Evolutionary conservation across 2,329 filamentous ascomycete species (phyloP), one percentile per base, ranked within the genome.

Genomic region (Calonectria honghensis): DNA sequence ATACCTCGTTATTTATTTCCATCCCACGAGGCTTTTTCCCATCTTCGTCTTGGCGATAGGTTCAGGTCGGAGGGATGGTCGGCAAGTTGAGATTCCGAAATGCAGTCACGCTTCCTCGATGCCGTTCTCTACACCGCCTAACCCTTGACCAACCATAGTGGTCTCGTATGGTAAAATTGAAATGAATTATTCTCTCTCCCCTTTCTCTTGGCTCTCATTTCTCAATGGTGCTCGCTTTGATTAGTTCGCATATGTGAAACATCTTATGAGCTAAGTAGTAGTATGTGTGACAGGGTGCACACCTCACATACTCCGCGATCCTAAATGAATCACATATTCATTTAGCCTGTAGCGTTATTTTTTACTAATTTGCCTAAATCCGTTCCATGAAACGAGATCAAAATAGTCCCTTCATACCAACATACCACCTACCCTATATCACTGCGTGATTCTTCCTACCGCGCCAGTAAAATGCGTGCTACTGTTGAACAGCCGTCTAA

Each of bases 111-210:
- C 45, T 9, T n/a, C 20, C 10, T 1, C 3, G 45, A 10, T 6
- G 41, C n/a, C n/a, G 24, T 5, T 24, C 45, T 10, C 45, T 13
- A 11, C 45, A 48, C 41, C 4, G n/a, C n/a, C n/a, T 10, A n/a
- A 4, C 9, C 11, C 45, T 48, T 2, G 4, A 24, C 5, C 9
- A 6, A n/a, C 20, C 1, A 1, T 4, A n/a, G 9, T 6, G 1
- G n/a, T 24, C 13, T 5, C n/a, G 13, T n/a, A 13, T 24, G 20
- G 24, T 13, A 10, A 48, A 13, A 1, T 4, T 13, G 11, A 2
- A 13, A 6, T 13, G 5, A 48, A 48, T 24, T 4, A 9, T 10
- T 48, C 7, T 10, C n/a, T n/a, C 20, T 24, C 45, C 10, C 10
- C 45, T 24, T n/a, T 48, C 11, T 11, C 11, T 18, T 1, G 2